Evolutionary conservation across 2,329 filamentous ascomycete species (phyloP), one percentile per base, ranked within the genome.

Genomic region (Endoconidiophora polonica): DNA sequence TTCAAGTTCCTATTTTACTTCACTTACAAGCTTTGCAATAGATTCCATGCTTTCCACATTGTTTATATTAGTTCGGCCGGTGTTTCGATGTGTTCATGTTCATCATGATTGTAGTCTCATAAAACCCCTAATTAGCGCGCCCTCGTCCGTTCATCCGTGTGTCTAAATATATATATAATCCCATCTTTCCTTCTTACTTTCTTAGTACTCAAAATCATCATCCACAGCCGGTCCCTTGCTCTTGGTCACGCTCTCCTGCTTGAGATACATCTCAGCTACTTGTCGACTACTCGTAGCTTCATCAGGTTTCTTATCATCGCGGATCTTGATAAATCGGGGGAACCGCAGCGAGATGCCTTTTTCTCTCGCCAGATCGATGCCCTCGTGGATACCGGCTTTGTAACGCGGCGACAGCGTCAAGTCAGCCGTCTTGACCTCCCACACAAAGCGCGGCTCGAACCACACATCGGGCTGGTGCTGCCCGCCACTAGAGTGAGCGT

Each of bases 381-480:
- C 79, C 61, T 93, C 86, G 57, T 82, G 79, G 44, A 77, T 77
- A 1, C 85, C 91, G n/a, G 91, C 91, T 66, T 88, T 86, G 66
- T 98, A 98, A 38, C 88, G 73, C 23, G 91, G 91, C 57, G 83
- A 90, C 20, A 98, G 74, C 1, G 91, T 96, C 58, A 98, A 65
- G 69, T 98, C 91, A 1, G 91, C 91, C 10, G 90, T 94, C 70
- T 90, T 94, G 57, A 98, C 88, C 66, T 98, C 91, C 91, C 91
- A 98, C 1, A 98, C 91, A 59, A 83, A 81, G 40, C 80, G 79
- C 12, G 91, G 86, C 70, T 98, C 91, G 62, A 98, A 91, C 91
- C 91, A 98, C 37, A 98, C 87, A 63, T 98, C 91, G 1, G 91
- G 91, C 63, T 98, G 91, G 62, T 96, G 87, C 66, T 94, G 90